phyloP scores from a whole-genome alignment of 768 basidiomycete genomes.

The Hericium alpestre region DNA sequence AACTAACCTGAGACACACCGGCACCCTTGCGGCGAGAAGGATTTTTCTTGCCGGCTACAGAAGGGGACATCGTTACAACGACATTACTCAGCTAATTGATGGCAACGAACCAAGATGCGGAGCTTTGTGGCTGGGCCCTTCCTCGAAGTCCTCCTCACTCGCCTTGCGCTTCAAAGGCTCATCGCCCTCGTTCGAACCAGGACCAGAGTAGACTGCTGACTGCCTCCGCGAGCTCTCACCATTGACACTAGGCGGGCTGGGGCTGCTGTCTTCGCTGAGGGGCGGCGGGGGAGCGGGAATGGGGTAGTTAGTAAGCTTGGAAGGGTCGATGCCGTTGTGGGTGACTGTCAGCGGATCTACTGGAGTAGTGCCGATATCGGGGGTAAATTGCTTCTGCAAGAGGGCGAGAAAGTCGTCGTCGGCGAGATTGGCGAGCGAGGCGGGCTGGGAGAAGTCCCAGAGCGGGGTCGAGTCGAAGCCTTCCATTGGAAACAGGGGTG shows the following conservation, averaged over 20 bases:
- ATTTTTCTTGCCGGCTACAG: slow-evolving; percentile 14
- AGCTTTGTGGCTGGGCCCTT: slow-evolving; percentile 54
- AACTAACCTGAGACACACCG: slow-evolving; percentile 22
- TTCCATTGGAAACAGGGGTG: slow-evolving; percentile 31
- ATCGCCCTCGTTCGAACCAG: slow-evolving; percentile 31
- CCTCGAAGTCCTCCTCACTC: slow-evolving; percentile 43
- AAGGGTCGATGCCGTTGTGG: slow-evolving; percentile 45
- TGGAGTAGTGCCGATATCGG: slow-evolving; percentile 15
- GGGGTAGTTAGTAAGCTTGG: slow-evolving; percentile 41
- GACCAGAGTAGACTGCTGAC: slow-evolving; percentile 19
- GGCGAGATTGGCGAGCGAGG: slow-evolving; percentile 50
- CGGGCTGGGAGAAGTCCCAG: slow-evolving; percentile 51
- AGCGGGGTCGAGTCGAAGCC: slow-evolving; percentile 38
- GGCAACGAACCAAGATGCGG: slow-evolving; percentile 2
- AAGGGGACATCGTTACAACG: neutral
- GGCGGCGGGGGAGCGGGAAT: slow-evolving; percentile 47
- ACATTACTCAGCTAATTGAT: neutral
- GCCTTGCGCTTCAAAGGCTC: slow-evolving; percentile 72
- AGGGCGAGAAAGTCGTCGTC: slow-evolving; percentile 73
- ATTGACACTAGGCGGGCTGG: slow-evolving; percentile 53
- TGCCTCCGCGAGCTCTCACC: slow-evolving; percentile 23
- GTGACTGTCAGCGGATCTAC: slow-evolving; percentile 18
- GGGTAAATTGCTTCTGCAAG: slow-evolving; percentile 65
- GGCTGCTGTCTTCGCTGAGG: slow-evolving; percentile 64
- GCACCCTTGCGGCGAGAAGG: slow-evolving; percentile 30